A percentile compares a stretch with the other conserved stretches of the same genome.
Evolutionary conservation across 2,329 filamentous ascomycete genomes (phyloP).

Genomic region (Alternaria viburni): DNA sequence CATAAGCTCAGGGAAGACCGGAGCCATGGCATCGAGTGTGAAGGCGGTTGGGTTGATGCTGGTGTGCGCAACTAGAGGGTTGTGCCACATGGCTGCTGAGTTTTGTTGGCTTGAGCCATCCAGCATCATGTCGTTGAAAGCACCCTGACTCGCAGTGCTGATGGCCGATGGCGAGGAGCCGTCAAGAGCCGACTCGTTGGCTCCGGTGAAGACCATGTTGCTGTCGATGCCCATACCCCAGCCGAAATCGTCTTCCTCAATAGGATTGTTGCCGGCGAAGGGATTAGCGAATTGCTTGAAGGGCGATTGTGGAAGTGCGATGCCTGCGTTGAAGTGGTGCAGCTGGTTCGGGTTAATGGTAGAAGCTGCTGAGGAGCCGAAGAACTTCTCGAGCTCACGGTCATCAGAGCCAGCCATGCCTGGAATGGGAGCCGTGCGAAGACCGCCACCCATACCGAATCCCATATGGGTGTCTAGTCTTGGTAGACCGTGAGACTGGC

Average conservation of each 20-base stretch:
- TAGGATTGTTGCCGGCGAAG: conserved; percentile 65
- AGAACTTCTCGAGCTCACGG: conserved; percentile 73
- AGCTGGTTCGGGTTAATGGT: conserved; percentile 72
- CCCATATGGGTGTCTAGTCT: conserved; percentile 83
- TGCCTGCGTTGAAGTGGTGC: conserved; percentile 84
- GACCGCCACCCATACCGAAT: conserved; percentile 69
- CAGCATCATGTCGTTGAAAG: conserved; percentile 88
- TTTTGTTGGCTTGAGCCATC: conserved; percentile 65
- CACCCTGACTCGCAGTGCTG: conserved; percentile 91
- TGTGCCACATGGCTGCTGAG: conserved; percentile 49
- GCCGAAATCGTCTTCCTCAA: conserved; percentile 79
- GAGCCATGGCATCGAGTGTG: conserved; percentile 74
- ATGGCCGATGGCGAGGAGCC: conserved; percentile 95
- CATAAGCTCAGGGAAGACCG: conserved; percentile 77
- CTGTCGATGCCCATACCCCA: conserved; percentile 86
- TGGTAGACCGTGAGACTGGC: conserved; percentile 71
- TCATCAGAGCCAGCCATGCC: conserved; percentile 60
- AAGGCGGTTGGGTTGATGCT: conserved; percentile 71
- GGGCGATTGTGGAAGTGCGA: conserved; percentile 64
- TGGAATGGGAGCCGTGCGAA: conserved; percentile 75
- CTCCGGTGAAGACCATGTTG: conserved; percentile 59
- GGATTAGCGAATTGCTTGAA: conserved; percentile 53
- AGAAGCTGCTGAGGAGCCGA: conserved; percentile 62
- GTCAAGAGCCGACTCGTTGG: conserved; percentile 82
- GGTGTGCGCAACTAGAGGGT: conserved; percentile 68